Percentiles rank a stretch among this genome's conserved stretches.
phyloP scores from a whole-genome alignment of 805 yeast species.

The Metschnikowia noctiluminum region DNA sequence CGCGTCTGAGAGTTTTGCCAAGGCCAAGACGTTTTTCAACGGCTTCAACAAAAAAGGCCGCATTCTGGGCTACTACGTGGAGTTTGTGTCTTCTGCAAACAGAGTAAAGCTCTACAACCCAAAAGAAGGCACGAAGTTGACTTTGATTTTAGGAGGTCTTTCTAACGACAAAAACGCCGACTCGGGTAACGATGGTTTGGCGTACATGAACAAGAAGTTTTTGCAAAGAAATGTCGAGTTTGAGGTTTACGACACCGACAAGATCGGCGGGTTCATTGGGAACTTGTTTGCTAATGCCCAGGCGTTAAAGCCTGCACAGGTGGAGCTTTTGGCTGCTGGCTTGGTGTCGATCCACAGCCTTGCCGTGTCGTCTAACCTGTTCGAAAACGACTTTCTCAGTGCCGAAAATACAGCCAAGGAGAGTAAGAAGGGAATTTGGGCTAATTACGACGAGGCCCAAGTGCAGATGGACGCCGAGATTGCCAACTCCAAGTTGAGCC shows the following conservation, averaged over 20 bases:
- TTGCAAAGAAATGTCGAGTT: constrained; percentile 73
- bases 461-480: constrained; percentile 26
- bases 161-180: constrained; percentile 38
- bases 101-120: constrained; percentile 67
- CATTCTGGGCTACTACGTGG: constrained; percentile 64
- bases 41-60: constrained; percentile 64
- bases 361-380: constrained; percentile 58
- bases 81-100: constrained; percentile 64
- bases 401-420: constrained; percentile 63
- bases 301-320: constrained; percentile 51
- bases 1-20: constrained; percentile 69
- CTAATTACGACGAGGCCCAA: constrained; percentile 44
- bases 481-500: constrained; percentile 18
- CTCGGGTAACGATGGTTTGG: constrained; percentile 48
- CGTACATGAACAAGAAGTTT: constrained; percentile 49
- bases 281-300: constrained; percentile 53
- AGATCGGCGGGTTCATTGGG: constrained; percentile 79
- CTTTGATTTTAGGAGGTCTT: constrained; percentile 75
- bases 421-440: constrained; percentile 65
- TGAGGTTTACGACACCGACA: constrained; percentile 67
- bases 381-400: constrained; percentile 48
- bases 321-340: constrained; percentile 57
- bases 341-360: constrained; percentile 61
- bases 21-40: constrained; percentile 72
- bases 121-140: constrained; percentile 65